Evolutionary conservation across 495 filamentous ascomycete species (phyloP).

Genomic region (Penicillium robsamsonii): DNA sequence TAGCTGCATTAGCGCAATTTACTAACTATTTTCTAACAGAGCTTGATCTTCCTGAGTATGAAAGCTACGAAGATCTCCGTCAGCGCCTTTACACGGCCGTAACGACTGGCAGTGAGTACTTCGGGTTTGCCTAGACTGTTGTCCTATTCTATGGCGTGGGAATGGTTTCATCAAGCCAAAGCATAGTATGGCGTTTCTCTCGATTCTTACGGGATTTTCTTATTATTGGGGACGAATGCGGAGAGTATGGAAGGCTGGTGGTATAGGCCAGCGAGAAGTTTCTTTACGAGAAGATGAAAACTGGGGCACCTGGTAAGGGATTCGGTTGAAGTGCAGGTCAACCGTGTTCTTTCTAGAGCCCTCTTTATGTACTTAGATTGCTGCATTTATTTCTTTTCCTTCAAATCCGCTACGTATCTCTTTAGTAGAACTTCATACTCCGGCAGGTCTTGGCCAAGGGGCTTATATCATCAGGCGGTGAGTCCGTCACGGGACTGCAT

Average conservation of each 20-base stretch:
- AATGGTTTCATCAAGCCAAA: slow-evolving; percentile 28
- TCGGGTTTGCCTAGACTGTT: slow-evolving; percentile 79
- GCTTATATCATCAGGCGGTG: slow-evolving; percentile 24
- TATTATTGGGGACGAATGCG: slow-evolving; percentile 9
- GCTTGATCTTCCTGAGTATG: slow-evolving; percentile 98
- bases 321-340: slow-evolving; percentile 50
- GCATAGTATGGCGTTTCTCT: slow-evolving; percentile 52
- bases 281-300: slow-evolving; percentile 15
- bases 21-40: slow-evolving; percentile 57
- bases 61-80: slow-evolving; percentile 87
- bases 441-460: background rate
- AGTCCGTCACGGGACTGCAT: slow-evolving; percentile 13
- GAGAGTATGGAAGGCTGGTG: slow-evolving; percentile 17
- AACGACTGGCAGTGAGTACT: slow-evolving; percentile 94
- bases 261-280: slow-evolving; percentile 3
- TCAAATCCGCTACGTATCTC: background rate
- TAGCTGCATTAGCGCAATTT: slow-evolving; percentile 2
- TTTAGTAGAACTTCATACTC: background rate
- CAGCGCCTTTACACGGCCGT: slow-evolving; percentile 89
- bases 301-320: slow-evolving; percentile 9
- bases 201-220: slow-evolving; percentile 16
- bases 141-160: slow-evolving; percentile 14
- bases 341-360: slow-evolving; percentile 12
- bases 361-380: slow-evolving; percentile 31
- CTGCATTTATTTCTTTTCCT: slow-evolving; percentile 17